Evolutionary conservation across 78 protist species (phyloP).

Genomic region (Chrysochromulina tobinii): DNA sequence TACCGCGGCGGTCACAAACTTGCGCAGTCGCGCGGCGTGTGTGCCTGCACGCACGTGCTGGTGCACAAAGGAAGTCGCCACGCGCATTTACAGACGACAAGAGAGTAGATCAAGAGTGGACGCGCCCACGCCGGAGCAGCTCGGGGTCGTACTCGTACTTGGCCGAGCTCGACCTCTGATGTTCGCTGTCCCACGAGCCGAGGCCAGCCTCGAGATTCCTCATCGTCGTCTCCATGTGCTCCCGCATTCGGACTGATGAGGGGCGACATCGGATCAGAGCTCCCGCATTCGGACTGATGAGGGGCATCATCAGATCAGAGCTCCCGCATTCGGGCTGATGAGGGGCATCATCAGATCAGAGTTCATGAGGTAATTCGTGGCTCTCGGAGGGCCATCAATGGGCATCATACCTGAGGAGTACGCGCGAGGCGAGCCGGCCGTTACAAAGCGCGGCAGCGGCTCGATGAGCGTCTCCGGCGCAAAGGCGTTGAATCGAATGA

Average conservation of each 20-base stretch:
- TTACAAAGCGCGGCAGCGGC: neutral
- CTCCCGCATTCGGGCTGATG: neutral
- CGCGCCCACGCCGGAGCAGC: too few species aligned
- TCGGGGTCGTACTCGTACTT: neutral
- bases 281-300: too few species aligned
- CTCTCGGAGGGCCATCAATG: too few species aligned
- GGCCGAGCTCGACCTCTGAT: neutral
- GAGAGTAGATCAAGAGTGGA: too few species aligned
- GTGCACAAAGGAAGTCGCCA: too few species aligned
- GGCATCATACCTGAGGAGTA: neutral
- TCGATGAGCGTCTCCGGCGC: neutral
- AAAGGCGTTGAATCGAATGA: constrained; percentile 32
- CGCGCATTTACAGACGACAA: too few species aligned
- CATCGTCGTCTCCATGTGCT: constrained; percentile 33
- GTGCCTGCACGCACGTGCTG: too few species aligned
- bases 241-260: neutral
- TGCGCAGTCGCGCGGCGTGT: too few species aligned
- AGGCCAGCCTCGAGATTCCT: neutral
- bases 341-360: neutral
- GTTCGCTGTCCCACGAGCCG: constrained; percentile 9
- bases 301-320: too few species aligned
- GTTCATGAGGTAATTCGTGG: too few species aligned
- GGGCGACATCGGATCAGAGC: neutral
- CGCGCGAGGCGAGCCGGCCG: neutral
- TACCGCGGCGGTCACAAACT: too few species aligned